phyloP scores from a whole-genome alignment of 148 eudicot species.

The Persicaria maculosa region DNA sequence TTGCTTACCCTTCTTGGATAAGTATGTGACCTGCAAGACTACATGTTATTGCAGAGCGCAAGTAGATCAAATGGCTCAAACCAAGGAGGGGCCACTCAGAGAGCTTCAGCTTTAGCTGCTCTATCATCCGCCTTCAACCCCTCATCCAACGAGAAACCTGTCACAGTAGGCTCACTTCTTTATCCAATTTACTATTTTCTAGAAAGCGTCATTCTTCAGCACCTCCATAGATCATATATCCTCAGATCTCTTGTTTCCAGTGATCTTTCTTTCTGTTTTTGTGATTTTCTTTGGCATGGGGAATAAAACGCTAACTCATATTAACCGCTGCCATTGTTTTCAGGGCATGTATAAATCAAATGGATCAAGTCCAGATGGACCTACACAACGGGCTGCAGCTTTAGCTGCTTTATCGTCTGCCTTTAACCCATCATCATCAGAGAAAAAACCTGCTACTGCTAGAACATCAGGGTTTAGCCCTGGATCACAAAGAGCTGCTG shows the following conservation, averaged over 20 bases:
- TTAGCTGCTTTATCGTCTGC: slow-evolving; percentile 66
- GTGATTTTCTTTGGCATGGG: neutral
- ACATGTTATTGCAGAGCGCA: slow-evolving; percentile 22
- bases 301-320: neutral
- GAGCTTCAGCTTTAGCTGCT: slow-evolving; percentile 78
- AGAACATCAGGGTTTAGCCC: slow-evolving; percentile 37
- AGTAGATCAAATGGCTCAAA: slow-evolving; percentile 48
- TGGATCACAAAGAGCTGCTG: slow-evolving; percentile 97
- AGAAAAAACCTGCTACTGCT: slow-evolving; percentile 36
- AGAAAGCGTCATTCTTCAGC: neutral
- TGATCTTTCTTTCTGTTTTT: neutral
- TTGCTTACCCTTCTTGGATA: neutral
- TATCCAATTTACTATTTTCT: neutral
- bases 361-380: slow-evolving; percentile 57
- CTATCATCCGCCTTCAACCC: slow-evolving; percentile 56
- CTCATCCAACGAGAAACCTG: slow-evolving; percentile 38
- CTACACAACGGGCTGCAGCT: slow-evolving; percentile 73
- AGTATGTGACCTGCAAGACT: neutral
- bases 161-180: neutral
- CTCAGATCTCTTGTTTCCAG: neutral
- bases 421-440: slow-evolving; percentile 52
- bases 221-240: neutral
- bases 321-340: neutral
- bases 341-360: slow-evolving; percentile 39
- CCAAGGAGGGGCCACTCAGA: slow-evolving; percentile 67